Percentiles rank a stretch among this genome's conserved stretches.
These are phyloP conservation scores for Tricholoma saponaceum DNA, from an alignment of 768 basidiomycete genomes.

Conservation along the genomic window DNA sequence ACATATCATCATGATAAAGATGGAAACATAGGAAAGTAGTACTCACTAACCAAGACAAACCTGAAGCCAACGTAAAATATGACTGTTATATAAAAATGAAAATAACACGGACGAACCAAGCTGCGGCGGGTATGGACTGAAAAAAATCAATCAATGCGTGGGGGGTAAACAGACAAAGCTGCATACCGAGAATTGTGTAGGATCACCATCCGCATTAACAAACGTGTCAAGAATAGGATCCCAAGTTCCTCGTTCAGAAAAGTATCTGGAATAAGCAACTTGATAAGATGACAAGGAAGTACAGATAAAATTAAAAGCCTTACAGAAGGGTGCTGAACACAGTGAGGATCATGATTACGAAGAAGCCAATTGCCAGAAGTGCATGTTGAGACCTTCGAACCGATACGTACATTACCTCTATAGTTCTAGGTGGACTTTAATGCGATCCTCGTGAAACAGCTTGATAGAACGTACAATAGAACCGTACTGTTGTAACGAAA, in stretches of 20 bases:
- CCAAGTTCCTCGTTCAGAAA: conserved; percentile 89
- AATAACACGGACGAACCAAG: neutral
- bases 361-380: conserved; percentile 75
- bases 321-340: conserved; percentile 85
- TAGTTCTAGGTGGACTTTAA: conserved; percentile 49
- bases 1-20: neutral
- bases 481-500: conserved; percentile 48
- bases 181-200: conserved; percentile 69
- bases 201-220: conserved; percentile 81
- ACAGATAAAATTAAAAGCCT: conserved; percentile 33
- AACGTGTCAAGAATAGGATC: conserved; percentile 76
- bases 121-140: conserved; percentile 44
- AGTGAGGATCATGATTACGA: conserved; percentile 82
- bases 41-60: conserved; percentile 82
- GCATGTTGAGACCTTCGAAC: conserved; percentile 45
- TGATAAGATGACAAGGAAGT: conserved; percentile 34
- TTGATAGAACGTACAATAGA: conserved; percentile 53
- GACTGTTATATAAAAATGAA: too few relatives aligned
- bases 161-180: neutral
- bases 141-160: neutral
- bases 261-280: conserved; percentile 24
- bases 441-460: neutral
- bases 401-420: conserved; percentile 91
- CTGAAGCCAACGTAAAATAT: conserved; percentile 20
- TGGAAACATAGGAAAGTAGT: neutral